Base-by-base conservation (phyloP, 306 rosid species). In the Glycine tomentella region DNA sequence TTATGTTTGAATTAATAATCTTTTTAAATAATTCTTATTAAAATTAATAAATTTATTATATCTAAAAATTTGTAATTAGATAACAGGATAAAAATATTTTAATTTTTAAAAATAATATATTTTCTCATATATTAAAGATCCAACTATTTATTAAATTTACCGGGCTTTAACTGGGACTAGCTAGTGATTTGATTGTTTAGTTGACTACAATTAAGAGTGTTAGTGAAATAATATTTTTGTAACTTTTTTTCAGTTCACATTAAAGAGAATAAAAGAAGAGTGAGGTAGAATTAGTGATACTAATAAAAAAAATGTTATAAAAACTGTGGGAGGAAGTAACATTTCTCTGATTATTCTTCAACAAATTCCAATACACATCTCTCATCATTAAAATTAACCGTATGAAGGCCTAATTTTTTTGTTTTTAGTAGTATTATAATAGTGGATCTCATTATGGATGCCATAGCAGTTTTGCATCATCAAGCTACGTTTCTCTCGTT, bases 401-500 rank as follows among this genome's bases (percentile, higher is more conserved):
- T 66, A 65, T 64, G 20, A 13, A 56, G 52, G 52, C 49, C 13
- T 58, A 45, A 50, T 79, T 62, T 55, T 74, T 67, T 25, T 25
- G 63, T n/a, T 57, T 87, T 74, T 36, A 36, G 40, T 36, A 17
- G 68, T 12, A 17, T 55, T 50, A 34, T 14, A 49, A 80, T 34
- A 68, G 70, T 78, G 74, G 53, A 68, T 84, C 80, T 59, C 38
- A 80, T 79, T 82, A 59, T 73, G 61, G 17, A 4, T 80, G 83
- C 81, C 85, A 73, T 69, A 59, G 53, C 86, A 72, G 85, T 87
- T 81, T 80, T 87, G 79, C 84, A 82, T 82, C 53, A 68, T 83
- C 80, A 52, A 59, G 73, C 33, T 63, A 63, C 69, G 69, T 63
- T 63, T 64, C 80, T 67, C 62, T 58, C 69, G 71, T 82, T 83